phyloP scores from a whole-genome alignment of 768 basidiomycete species.

The Holtermanniella nyarrowii region DNA sequence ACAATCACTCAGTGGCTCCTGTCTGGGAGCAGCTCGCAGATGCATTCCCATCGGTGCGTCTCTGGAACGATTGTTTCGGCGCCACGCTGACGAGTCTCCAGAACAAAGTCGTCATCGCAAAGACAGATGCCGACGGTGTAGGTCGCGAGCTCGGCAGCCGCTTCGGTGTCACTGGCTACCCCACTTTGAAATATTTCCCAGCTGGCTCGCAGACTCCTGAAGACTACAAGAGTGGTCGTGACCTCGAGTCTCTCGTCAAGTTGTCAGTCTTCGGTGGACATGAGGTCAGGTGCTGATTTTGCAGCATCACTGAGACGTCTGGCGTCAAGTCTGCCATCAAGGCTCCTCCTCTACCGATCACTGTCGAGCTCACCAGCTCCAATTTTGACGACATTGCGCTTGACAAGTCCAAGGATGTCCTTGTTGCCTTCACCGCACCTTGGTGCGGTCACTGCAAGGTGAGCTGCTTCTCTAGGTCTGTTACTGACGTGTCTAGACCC shows the following conservation, averaged over 20 bases:
- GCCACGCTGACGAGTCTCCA: slow-evolving; percentile 3
- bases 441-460: slow-evolving; percentile 87
- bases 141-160: slow-evolving; percentile 63
- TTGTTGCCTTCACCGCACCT: slow-evolving; percentile 54
- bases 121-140: slow-evolving; percentile 82
- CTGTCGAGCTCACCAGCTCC: slow-evolving; percentile 55
- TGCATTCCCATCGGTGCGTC: slow-evolving; percentile 49
- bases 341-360: slow-evolving; percentile 65
- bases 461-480: not conserved
- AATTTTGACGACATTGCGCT: slow-evolving; percentile 66
- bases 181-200: slow-evolving; percentile 92
- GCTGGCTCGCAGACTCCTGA: slow-evolving; percentile 52
- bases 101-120: slow-evolving; percentile 78
- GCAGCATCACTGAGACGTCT: slow-evolving; percentile 62
- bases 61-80: not conserved
- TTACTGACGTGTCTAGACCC: slow-evolving; percentile 26
- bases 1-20: slow-evolving; percentile 63
- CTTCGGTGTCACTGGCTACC: slow-evolving; percentile 73
- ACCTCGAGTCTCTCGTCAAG: slow-evolving; percentile 61
- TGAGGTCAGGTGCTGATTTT: not conserved
- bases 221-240: slow-evolving; percentile 66
- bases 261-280: slow-evolving; percentile 50
- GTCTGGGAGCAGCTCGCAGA: slow-evolving; percentile 79
- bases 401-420: slow-evolving; percentile 65
- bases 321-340: slow-evolving; percentile 81